Conservation (phyloP, 305 asterid genomes). For the Nicotiana rustica region DNA sequence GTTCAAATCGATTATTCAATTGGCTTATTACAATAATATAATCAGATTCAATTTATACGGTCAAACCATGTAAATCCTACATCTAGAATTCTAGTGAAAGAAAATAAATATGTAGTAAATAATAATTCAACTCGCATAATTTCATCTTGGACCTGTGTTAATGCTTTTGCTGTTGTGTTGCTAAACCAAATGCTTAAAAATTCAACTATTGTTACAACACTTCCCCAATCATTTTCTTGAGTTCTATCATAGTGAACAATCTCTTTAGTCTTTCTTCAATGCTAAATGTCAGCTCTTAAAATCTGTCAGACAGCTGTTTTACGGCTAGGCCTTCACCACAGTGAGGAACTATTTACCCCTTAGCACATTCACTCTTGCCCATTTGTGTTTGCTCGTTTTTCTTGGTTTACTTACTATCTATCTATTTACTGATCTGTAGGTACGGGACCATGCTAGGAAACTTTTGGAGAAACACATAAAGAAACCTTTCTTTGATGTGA, state of each 20-base stretch:
- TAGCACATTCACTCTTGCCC: background rate
- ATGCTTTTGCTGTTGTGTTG: background rate
- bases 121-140: background rate
- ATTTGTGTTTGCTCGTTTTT: conserved; percentile 10
- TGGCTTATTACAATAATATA: conserved; percentile 15
- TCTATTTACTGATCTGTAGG: conserved; percentile 57
- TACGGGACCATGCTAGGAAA: conserved; percentile 94
- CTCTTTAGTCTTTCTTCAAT: background rate
- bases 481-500: conserved; percentile 92
- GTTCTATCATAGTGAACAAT: background rate
- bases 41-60: background rate
- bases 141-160: background rate
- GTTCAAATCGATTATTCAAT: background rate
- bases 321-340: conserved; percentile 15
- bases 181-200: background rate
- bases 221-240: background rate
- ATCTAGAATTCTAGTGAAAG: conserved; percentile 6
- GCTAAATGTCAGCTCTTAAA: background rate
- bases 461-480: conserved; percentile 88
- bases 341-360: background rate
- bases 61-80: conserved; percentile 19
- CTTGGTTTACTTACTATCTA: conserved; percentile 31
- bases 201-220: background rate
- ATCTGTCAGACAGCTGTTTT: background rate
- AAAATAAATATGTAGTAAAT: background rate